Evolutionary conservation across 2,329 filamentous ascomycete species (phyloP).

Genomic region (Penicillium sp.): DNA sequence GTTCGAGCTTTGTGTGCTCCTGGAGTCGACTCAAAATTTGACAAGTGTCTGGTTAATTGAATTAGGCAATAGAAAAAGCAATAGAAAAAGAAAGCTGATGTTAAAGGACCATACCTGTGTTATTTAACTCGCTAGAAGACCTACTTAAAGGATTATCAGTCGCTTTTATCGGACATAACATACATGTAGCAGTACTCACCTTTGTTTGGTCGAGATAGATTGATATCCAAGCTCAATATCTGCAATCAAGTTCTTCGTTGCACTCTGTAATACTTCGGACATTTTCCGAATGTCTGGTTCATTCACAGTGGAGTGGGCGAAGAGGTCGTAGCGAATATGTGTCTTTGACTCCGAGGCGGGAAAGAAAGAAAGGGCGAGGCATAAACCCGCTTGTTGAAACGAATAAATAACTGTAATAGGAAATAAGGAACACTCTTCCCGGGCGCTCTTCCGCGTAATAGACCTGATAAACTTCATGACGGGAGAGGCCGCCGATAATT

Average conservation of each 20-base stretch:
- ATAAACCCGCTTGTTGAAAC: constrained; percentile 18
- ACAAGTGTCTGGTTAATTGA: neutral
- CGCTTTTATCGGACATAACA: neutral
- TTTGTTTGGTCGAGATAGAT: neutral
- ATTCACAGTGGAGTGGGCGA: constrained; percentile 5
- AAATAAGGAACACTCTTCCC: constrained; percentile 15
- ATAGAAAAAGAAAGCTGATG: neutral
- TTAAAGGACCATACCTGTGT: neutral
- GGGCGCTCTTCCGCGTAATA: neutral
- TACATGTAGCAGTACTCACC: constrained; percentile 1
- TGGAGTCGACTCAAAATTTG: constrained; percentile 21
- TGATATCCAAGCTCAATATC: constrained; percentile 19
- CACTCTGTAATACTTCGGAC: neutral
- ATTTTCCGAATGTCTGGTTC: neutral
- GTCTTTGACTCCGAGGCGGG: constrained; percentile 28
- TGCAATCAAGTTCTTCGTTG: neutral
- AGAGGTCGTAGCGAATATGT: constrained; percentile 33
- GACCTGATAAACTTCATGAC: constrained; percentile 2
- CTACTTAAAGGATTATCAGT: neutral
- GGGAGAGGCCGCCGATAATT: neutral
- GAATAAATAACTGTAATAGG: constrained; percentile 26
- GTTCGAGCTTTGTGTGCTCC: constrained; percentile 27
- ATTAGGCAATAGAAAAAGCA: neutral
- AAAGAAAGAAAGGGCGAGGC: constrained; percentile 28
- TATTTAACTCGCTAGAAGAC: neutral